Evolutionary conservation across 2,329 filamentous ascomycete species (phyloP), one percentile per base, ranked within the genome.

Genomic region (Penicillium sp.): DNA sequence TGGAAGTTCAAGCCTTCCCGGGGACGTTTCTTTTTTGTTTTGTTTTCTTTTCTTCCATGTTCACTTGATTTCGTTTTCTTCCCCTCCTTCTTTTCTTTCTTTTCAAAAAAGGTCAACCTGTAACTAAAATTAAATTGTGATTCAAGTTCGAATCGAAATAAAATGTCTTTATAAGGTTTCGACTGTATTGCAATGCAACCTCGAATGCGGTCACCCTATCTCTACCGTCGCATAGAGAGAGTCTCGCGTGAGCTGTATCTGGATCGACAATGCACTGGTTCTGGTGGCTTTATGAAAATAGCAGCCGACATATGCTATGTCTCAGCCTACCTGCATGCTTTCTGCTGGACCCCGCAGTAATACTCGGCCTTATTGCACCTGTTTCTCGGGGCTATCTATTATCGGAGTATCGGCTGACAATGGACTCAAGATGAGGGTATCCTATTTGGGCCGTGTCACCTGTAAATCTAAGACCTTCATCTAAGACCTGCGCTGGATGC

Each of bases 1-100:
- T 71, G 70, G 70, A 73, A 73, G 70, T 73, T 74, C 71, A 68
- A 74, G 70, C 71, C 70, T 73, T 73, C 70, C 69, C 71, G 67
- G 71, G 71, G 69, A 73, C 71, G 71, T 44, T 55, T 55, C 25
- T 63, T 63, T 64, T 65, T 57, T 28, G 12, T 22, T 45, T 38
- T 45, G 22, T n/a, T 33, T 38, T 44, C 16, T 38, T 19, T 1
- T 12, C 10, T 22, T n/a, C n/a, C 28, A 25, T 35, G 4, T 17
- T 36, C 37, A 10, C 31, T 11, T 30, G n/a, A n/a, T 50, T 7
- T 17, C 16, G n/a, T 8, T 16, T 14, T 22, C 11, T 35, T 30
- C 17, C 30, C 10, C 8, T 26, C 41, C 26, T 5, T 9, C 4
- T 10, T 19, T 11, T 25, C 4, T 30, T 16, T 40, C 14, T 14